Evolutionary conservation across 208 protist genomes (phyloP), one percentile per base, ranked within the genome.

Genomic region (Leptomonas seymouri): DNA sequence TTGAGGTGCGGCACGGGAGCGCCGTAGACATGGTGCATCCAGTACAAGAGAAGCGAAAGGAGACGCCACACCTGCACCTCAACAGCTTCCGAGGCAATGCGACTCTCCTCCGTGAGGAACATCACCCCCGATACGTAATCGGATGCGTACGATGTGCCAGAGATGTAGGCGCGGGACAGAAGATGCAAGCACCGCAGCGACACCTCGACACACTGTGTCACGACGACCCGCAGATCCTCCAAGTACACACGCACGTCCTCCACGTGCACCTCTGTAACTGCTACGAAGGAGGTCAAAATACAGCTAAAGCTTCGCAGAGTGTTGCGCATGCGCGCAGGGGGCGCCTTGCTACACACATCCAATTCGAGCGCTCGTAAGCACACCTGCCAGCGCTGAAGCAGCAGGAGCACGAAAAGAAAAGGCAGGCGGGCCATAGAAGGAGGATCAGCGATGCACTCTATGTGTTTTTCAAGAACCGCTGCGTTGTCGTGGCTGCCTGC

Each of bases 41-140:
- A 77, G 45, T 71, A 77, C 23, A 77, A 56, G 1, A 71, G 31
- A 4, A 77, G 59, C 20, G 64, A 71, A 12, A 77, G 49, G 15
- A 77, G 57, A n/a, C 71, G 63, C 51, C 64, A 71, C 48, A 48
- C 64, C 46, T 71, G 71, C 27, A 56, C 50, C 57, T 71, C 56
- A 2, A 71, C 64, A 34, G 50, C 64, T 21, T 61, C 64, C 15
- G 50, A 45, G 6, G 54, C 64, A 3, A 41, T 41, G 39, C 21
- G 12, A 14, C 41, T 45, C 1, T 11, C 20, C 15, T 21, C 34
- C 11, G 48, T 15, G 16, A 60, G 9, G 15, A 21, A 31, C n/a
- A n/a, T n/a, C n/a, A n/a, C n/a, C n/a, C n/a, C n/a, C n/a, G n/a
- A n/a, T n/a, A 9, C 34, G 34, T 39, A 3, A 12, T 39, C 9